These are phyloP conservation scores for Exophiala calicioides DNA, from an alignment of 2,329 filamentous ascomycete species.

Conservation along the genomic window DNA sequence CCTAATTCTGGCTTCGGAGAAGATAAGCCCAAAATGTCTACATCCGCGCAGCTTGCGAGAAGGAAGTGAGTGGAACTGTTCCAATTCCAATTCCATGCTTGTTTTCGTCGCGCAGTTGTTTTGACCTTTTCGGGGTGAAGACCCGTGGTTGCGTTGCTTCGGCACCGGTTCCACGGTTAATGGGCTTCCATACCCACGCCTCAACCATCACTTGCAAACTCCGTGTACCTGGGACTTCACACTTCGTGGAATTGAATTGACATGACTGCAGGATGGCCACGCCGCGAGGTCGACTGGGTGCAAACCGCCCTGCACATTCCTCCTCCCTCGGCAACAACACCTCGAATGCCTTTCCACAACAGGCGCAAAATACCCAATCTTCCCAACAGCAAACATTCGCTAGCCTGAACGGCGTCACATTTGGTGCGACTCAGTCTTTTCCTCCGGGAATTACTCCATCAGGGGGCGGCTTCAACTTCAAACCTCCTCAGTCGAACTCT, in stretches of 20 bases:
- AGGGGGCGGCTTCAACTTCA: slow-evolving; percentile 25
- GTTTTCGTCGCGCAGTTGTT: not conserved
- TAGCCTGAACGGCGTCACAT: slow-evolving; percentile 18
- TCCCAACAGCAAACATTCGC: slow-evolving; percentile 18
- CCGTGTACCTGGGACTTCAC: too few species aligned
- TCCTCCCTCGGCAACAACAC: slow-evolving; percentile 7
- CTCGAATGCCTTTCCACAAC: slow-evolving; percentile 17
- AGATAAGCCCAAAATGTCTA: slow-evolving; percentile 53
- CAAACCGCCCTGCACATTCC: slow-evolving; percentile 18
- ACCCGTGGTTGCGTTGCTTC: too few species aligned
- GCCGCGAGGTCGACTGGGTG: slow-evolving; percentile 22
- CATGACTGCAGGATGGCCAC: slow-evolving; percentile 20
- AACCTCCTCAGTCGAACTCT: slow-evolving; percentile 27
- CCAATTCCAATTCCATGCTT: not conserved
- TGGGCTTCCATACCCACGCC: slow-evolving; percentile 1
- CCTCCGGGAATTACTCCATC: slow-evolving; percentile 17
- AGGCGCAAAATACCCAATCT: too few species aligned
- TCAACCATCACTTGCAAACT: not conserved
- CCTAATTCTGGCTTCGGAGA: slow-evolving; percentile 15
- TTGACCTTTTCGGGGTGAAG: too few species aligned
- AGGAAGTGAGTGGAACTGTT: slow-evolving; percentile 52
- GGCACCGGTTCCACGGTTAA: slow-evolving; percentile 3
- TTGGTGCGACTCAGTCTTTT: slow-evolving; percentile 24
- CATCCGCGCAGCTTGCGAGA: slow-evolving; percentile 55
- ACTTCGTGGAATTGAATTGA: slow-evolving; percentile 6